Percentiles rank a stretch among this genome's conserved stretches.
Evolutionary conservation across 192 early-diverging fungal genomes (phyloP).

Genomic region (Jimgerdemannia flammicorona): DNA sequence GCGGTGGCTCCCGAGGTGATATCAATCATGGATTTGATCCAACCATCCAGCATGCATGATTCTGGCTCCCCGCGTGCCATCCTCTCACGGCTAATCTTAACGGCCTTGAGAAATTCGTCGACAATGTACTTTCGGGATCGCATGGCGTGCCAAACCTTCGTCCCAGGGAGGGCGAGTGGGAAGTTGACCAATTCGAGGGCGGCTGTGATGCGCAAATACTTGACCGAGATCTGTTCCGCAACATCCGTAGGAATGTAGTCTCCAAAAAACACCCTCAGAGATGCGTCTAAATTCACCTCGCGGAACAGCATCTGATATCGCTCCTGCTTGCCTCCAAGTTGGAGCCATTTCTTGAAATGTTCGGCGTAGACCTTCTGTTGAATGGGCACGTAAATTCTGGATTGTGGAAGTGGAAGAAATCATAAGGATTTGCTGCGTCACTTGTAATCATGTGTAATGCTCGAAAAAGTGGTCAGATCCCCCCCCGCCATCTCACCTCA

Average conservation of each 20-base stretch:
- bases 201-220: conserved; percentile 43
- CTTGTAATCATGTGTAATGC: neutral
- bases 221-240: conserved; percentile 28
- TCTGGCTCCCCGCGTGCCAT: conserved; percentile 21
- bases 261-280: conserved; percentile 37
- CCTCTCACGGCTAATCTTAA: conserved; percentile 27
- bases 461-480: neutral
- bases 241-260: conserved; percentile 28
- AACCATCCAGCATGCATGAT: conserved; percentile 37
- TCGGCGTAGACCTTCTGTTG: conserved; percentile 32
- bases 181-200: conserved; percentile 43
- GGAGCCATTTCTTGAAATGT: conserved; percentile 36
- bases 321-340: conserved; percentile 18
- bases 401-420: neutral
- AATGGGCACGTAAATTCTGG: conserved; percentile 32
- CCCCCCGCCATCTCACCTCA: conserved; percentile 18
- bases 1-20: neutral
- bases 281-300: conserved; percentile 40
- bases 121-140: conserved; percentile 40
- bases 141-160: conserved; percentile 41
- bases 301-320: conserved; percentile 38
- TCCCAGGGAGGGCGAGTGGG: conserved; percentile 37
- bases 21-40: conserved; percentile 23
- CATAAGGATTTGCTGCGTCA: neutral
- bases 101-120: conserved; percentile 31